Evolutionary conservation across 768 basidiomycete species (phyloP).

Genomic region (Paxillus ammoniavirescens): DNA sequence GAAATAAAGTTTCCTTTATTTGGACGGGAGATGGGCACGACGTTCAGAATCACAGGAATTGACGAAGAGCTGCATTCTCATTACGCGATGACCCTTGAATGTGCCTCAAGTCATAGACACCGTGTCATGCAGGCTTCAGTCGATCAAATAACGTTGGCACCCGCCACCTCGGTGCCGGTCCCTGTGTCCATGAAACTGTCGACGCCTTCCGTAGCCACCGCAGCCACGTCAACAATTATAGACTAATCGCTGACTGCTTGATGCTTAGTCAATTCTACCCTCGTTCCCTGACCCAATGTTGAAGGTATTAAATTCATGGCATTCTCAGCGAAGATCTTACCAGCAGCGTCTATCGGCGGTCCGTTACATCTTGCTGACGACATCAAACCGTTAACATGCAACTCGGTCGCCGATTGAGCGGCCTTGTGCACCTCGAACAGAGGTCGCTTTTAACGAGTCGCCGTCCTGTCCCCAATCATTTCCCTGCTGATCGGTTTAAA

Average conservation of each 20-base stretch:
- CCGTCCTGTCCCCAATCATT: conserved; percentile 28
- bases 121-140: conserved; percentile 6
- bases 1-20: conserved; percentile 11
- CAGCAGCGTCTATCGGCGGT: conserved; percentile 15
- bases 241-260: conserved; percentile 9
- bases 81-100: conserved; percentile 19
- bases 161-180: conserved; percentile 26
- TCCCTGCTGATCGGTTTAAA: conserved; percentile 24
- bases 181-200: conserved; percentile 8
- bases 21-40: conserved; percentile 2
- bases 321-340: conserved; percentile 13
- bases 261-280: conserved; percentile 5
- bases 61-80: conserved; percentile 14
- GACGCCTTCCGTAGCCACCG: conserved; percentile 8
- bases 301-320: conserved; percentile 2
- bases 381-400: conserved; percentile 13
- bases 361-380: conserved; percentile 7
- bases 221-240: conserved; percentile 9
- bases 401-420: conserved; percentile 21
- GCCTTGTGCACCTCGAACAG: background rate
- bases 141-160: background rate
- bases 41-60: conserved; percentile 12
- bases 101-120: conserved; percentile 1
- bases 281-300: background rate
- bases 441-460: conserved; percentile 19